These are phyloP conservation scores for Talinum fruticosum DNA, from an alignment of 148 eudicot species.

Conservation along the genomic window DNA sequence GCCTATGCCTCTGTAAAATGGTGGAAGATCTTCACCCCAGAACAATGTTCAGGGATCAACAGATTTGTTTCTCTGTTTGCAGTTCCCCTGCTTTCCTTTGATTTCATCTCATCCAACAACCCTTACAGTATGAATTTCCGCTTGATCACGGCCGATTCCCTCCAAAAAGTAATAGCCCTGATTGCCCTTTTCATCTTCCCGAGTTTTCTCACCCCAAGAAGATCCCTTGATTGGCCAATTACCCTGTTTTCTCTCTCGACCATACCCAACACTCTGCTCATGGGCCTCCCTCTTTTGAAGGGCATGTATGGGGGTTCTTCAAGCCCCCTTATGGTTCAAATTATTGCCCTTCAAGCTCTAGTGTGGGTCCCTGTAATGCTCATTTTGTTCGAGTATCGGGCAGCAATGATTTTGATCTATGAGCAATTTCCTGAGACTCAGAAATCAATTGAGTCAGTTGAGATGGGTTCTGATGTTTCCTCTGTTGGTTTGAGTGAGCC, in stretches of 20 bases:
- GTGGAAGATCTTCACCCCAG: conserved; percentile 92
- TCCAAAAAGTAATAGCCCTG: conserved; percentile 67
- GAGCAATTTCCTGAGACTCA: conserved; percentile 90
- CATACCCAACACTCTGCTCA: conserved; percentile 85
- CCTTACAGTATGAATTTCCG: conserved; percentile 77
- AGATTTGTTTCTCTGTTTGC: conserved; percentile 83
- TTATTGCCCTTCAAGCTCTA: conserved; percentile 77
- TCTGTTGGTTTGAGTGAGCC: conserved; percentile 68
- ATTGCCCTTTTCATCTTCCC: conserved; percentile 49
- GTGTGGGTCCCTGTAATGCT: conserved; percentile 94
- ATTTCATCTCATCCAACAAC: conserved; percentile 72
- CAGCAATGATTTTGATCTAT: conserved; percentile 61
- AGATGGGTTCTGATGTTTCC: conserved; percentile 77
- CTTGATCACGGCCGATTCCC: conserved; percentile 79
- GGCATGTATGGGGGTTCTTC: conserved; percentile 92
- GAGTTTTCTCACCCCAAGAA: conserved; percentile 43
- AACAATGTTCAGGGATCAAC: conserved; percentile 89
- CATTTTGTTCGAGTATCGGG: conserved; percentile 85
- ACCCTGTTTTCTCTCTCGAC: conserved; percentile 81
- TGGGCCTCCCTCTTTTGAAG: conserved; percentile 86
- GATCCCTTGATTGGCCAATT: conserved; percentile 82
- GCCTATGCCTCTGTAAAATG: conserved; percentile 90
- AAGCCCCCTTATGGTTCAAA: conserved; percentile 76
- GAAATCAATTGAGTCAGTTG: conserved; percentile 72
- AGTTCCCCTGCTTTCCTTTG: conserved; percentile 79